These are phyloP conservation scores for Vaccinium macrocarpon DNA, from an alignment of 148 eudicot species.

Conservation along the genomic window DNA sequence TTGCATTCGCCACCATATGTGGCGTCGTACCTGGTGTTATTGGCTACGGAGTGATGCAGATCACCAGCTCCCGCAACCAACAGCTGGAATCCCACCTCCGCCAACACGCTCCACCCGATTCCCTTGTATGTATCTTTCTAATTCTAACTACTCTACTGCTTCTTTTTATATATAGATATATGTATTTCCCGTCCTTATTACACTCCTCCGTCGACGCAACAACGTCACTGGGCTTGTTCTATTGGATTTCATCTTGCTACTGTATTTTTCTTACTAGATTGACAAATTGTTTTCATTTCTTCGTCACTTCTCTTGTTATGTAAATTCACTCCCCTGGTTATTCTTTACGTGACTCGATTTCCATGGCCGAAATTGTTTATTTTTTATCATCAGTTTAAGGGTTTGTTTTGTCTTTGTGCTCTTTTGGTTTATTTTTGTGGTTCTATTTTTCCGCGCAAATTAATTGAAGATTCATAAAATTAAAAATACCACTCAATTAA, in stretches of 20 bases:
- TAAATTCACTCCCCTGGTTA: background rate
- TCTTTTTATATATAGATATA: too few relatives aligned
- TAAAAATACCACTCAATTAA: background rate
- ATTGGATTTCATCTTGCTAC: too few relatives aligned
- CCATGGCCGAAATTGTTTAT: background rate
- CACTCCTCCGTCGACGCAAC: too few relatives aligned
- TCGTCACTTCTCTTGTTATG: too few relatives aligned
- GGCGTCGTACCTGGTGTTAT: conserved; percentile 79
- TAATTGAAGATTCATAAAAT: background rate
- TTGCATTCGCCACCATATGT: conserved; percentile 74
- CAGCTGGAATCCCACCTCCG: conserved; percentile 84
- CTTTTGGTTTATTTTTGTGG: background rate
- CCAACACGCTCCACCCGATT: conserved; percentile 63
- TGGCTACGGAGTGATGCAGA: conserved; percentile 79
- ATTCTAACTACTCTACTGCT: too few relatives aligned
- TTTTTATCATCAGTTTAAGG: background rate
- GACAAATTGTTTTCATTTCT: too few relatives aligned
- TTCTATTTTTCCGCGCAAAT: background rate
- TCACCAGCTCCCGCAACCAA: conserved; percentile 53
- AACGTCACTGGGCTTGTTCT: too few relatives aligned
- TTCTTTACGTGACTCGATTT: background rate
- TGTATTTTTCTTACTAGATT: too few relatives aligned
- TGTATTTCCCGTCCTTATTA: too few relatives aligned
- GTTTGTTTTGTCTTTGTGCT: background rate
- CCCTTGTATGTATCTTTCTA: conserved; percentile 35